Conservation (phyloP, 345 rosid species). For the Eucalyptus globulus region DNA sequence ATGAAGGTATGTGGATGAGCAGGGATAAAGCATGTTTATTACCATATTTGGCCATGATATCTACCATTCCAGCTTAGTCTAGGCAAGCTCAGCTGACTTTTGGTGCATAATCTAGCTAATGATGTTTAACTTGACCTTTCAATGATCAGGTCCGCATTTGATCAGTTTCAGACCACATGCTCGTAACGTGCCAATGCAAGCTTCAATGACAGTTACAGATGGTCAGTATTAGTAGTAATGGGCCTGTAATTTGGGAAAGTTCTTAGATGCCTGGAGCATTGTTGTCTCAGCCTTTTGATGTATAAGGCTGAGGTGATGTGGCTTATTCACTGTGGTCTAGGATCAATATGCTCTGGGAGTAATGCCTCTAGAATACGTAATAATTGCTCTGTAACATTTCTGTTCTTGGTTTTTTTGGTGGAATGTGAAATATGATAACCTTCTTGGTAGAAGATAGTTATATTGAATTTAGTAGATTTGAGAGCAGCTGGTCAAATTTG, state of each 20-base stretch:
- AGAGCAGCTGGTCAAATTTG: not conserved
- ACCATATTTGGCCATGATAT: not conserved
- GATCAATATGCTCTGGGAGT: not conserved
- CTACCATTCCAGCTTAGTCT: not conserved
- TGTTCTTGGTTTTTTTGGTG: not conserved
- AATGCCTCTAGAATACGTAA: not conserved
- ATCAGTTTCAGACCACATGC: constrained; percentile 91
- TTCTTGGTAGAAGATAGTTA: not conserved
- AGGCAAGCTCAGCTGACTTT: not conserved
- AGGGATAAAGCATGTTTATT: not conserved
- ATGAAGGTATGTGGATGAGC: constrained; percentile 63
- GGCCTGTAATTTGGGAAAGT: not conserved
- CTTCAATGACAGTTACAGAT: constrained; percentile 98
- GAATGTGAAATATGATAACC: not conserved
- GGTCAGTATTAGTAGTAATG: constrained; percentile 28
- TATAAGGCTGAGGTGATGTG: not conserved
- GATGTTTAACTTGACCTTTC: not conserved
- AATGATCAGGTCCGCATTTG: constrained; percentile 79
- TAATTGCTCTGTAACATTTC: not conserved
- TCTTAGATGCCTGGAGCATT: not conserved
- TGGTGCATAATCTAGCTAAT: not conserved
- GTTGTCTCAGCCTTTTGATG: not conserved
- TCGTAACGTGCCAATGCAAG: constrained; percentile 82
- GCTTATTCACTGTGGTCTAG: not conserved
- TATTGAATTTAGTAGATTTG: not conserved